Percentiles rank a stretch among this genome's conserved stretches.
Evolutionary conservation across 139 green algal species (phyloP).

Genomic region (Chlorella sorokiniana): DNA sequence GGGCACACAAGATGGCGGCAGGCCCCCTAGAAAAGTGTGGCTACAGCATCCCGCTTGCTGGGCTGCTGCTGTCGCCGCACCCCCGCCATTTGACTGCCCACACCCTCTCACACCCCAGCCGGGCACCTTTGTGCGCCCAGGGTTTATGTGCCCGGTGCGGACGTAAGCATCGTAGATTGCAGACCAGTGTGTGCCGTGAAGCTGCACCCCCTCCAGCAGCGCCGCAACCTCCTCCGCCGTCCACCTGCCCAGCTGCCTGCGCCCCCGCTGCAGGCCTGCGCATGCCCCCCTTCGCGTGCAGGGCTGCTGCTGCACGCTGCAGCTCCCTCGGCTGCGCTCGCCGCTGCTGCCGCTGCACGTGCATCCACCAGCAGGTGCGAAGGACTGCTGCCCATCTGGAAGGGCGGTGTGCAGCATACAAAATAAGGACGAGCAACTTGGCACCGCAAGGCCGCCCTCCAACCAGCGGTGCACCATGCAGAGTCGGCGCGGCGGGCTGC

Average conservation of each 20-base stretch:
- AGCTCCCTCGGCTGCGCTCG: not conserved
- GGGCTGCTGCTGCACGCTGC: not conserved
- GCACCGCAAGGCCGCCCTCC: too few relatives aligned
- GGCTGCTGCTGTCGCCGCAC: not conserved
- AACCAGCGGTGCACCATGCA: too few relatives aligned
- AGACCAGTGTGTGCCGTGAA: slow-evolving; percentile 10
- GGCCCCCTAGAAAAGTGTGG: not conserved
- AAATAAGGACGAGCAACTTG: too few relatives aligned
- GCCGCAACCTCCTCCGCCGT: slow-evolving; percentile 21
- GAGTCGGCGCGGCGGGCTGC: too few relatives aligned
- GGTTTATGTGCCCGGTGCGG: not conserved
- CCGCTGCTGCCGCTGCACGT: not conserved
- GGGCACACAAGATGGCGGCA: not conserved
- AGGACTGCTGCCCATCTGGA: too few relatives aligned
- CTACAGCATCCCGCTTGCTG: not conserved
- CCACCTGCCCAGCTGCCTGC: slow-evolving; percentile 23
- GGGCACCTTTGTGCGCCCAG: slow-evolving; percentile 14
- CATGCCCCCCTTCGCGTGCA: not conserved
- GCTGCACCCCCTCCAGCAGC: slow-evolving; percentile 26
- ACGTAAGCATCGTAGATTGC: not conserved
- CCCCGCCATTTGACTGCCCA: not conserved
- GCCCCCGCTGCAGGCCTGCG: not conserved
- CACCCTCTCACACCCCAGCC: not conserved
- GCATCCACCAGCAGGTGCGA: too few relatives aligned
- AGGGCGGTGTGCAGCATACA: too few relatives aligned